A percentile compares a stretch with the other conserved stretches of the same genome.
Evolutionary conservation across 106 monocot genomes (phyloP).

Genomic region (Dactylorhiza incarnata): DNA sequence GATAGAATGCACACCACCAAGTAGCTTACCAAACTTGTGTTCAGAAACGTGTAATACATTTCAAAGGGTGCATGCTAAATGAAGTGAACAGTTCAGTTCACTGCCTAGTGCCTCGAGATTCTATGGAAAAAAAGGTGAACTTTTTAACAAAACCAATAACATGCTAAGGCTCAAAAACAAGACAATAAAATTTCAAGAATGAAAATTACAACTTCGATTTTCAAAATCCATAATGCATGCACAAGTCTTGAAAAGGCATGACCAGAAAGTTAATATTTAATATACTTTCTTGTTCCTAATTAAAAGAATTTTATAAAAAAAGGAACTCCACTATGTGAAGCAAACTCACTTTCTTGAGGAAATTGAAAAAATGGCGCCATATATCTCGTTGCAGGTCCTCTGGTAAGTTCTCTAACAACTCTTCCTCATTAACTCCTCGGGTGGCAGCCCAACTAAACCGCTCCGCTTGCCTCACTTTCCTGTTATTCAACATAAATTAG

Average conservation of each 20-base stretch:
- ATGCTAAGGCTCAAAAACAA: too few species aligned
- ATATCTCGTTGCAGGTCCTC: conserved; percentile 71
- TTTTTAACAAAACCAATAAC: too few species aligned
- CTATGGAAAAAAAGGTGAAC: too few species aligned
- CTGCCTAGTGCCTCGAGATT: too few species aligned
- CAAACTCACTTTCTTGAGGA: conserved; percentile 57
- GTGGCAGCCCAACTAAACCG: conserved; percentile 73
- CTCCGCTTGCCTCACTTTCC: conserved; percentile 68
- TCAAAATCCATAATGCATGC: too few species aligned
- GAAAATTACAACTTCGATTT: too few species aligned
- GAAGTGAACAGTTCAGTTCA: too few species aligned
- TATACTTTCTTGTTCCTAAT: not conserved
- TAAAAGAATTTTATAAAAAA: not conserved
- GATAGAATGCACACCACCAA: too few species aligned
- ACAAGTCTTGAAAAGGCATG: not conserved
- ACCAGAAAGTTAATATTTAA: not conserved
- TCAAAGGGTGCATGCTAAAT: too few species aligned
- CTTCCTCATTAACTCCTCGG: conserved; percentile 69
- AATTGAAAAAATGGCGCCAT: conserved; percentile 64
- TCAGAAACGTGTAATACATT: too few species aligned
- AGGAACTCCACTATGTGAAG: not conserved
- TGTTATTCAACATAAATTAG: conserved; percentile 3
- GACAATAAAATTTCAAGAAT: too few species aligned
- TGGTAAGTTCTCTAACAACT: conserved; percentile 54
- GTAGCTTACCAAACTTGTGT: too few species aligned